Conservation (phyloP, 495 filamentous ascomycete genomes). For the Neurospora terricola region DNA sequence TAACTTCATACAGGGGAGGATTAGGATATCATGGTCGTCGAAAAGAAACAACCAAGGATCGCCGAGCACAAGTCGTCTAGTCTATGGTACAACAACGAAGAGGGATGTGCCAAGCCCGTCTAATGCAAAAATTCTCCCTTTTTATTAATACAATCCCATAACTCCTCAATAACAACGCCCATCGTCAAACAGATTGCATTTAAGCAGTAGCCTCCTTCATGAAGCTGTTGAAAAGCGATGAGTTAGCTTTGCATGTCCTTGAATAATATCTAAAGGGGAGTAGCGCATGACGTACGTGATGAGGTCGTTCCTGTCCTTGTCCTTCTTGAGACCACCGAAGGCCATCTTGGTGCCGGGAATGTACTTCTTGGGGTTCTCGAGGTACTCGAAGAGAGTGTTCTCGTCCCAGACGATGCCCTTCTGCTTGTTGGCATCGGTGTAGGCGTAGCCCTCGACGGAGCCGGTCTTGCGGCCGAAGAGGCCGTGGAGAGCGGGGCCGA, state of each 20-base stretch:
- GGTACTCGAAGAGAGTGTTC: slow-evolving; percentile 59
- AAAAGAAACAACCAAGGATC: slow-evolving; percentile 1
- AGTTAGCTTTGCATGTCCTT: slow-evolving; percentile 4
- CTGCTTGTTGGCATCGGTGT: slow-evolving; percentile 99
- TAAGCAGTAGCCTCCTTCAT: slow-evolving; percentile 56
- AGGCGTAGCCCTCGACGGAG: slow-evolving; percentile 81
- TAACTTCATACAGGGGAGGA: slow-evolving; percentile 1
- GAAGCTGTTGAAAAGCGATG: slow-evolving; percentile 35
- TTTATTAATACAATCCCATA: slow-evolving; percentile 9
- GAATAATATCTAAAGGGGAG: slow-evolving; percentile 4
- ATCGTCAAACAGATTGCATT: slow-evolving; percentile 10
- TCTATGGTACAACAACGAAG: slow-evolving; percentile 11
- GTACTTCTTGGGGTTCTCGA: slow-evolving; percentile 52
- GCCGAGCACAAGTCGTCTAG: slow-evolving; percentile 13
- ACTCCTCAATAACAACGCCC: neutral
- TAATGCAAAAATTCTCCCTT: slow-evolving; percentile 11
- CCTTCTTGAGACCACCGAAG: slow-evolving; percentile 99
- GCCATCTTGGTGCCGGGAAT: slow-evolving; percentile 99
- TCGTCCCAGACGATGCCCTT: slow-evolving; percentile 87
- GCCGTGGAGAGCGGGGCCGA: slow-evolving; percentile 93
- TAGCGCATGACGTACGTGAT: slow-evolving; percentile 71
- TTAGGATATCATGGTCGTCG: slow-evolving; percentile 1
- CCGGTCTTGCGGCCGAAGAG: slow-evolving; percentile 96
- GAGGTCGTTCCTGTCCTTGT: slow-evolving; percentile 97
- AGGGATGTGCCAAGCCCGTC: slow-evolving; percentile 11